phyloP scores from a whole-genome alignment of 331 rosid genomes.

The Rhamnella rubrinervis region DNA sequence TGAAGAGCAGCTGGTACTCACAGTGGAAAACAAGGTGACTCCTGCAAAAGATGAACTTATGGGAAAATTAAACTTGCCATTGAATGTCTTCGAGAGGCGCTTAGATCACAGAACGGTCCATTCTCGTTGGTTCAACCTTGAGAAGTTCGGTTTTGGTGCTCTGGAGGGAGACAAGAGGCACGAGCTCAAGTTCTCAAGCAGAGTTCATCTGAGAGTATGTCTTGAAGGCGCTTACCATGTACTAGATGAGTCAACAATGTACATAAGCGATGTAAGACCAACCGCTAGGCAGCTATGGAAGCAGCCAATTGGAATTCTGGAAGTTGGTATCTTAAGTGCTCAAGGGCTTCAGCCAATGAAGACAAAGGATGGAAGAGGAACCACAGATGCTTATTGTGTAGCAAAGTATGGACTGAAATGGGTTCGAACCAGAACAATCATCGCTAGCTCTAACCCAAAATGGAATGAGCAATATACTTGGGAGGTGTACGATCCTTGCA shows the following conservation, averaged over 20 bases:
- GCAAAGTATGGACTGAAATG: slow-evolving; percentile 64
- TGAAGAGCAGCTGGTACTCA: slow-evolving; percentile 43
- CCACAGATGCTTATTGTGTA: slow-evolving; percentile 57
- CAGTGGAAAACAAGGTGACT: slow-evolving; percentile 40
- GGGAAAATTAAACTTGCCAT: slow-evolving; percentile 36
- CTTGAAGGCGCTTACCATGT: slow-evolving; percentile 69
- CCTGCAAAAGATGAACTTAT: slow-evolving; percentile 39
- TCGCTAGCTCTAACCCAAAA: slow-evolving; percentile 40
- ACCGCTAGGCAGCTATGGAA: slow-evolving; percentile 64
- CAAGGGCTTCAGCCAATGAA: slow-evolving; percentile 61
- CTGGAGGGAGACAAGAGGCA: slow-evolving; percentile 53
- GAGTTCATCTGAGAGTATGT: slow-evolving; percentile 48
- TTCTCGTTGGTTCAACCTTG: slow-evolving; percentile 53
- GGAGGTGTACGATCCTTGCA: slow-evolving; percentile 67
- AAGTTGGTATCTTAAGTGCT: slow-evolving; percentile 62
- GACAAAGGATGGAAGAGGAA: slow-evolving; percentile 37
- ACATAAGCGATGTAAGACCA: slow-evolving; percentile 56
- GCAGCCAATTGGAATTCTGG: slow-evolving; percentile 56
- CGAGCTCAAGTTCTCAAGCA: slow-evolving; percentile 51
- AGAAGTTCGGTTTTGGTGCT: slow-evolving; percentile 50
- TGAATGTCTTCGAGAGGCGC: slow-evolving; percentile 42
- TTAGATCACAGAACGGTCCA: slow-evolving; percentile 54
- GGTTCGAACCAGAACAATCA: slow-evolving; percentile 56
- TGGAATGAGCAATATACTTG: slow-evolving; percentile 67
- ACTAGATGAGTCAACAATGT: slow-evolving; percentile 58